These are phyloP conservation scores for Trichopus zeylanicus DNA, from an alignment of 116 monocot genomes.

Conservation along the genomic window DNA sequence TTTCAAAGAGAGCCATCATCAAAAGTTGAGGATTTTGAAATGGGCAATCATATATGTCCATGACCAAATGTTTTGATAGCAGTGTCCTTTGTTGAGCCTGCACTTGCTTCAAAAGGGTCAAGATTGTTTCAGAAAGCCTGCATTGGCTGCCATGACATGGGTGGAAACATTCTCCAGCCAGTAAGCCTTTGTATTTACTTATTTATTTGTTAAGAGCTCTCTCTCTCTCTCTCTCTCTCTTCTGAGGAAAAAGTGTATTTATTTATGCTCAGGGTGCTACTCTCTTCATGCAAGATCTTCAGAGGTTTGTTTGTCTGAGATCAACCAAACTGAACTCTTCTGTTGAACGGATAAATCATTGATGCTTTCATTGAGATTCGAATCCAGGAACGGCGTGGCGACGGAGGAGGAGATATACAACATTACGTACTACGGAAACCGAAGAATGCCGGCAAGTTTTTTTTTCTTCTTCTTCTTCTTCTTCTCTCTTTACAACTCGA, in stretches of 20 bases:
- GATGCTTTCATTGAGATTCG: not conserved
- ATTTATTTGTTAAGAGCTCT: not conserved
- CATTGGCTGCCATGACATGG: conserved; percentile 90
- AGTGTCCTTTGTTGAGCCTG: conserved; percentile 32
- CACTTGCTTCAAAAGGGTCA: conserved; percentile 27
- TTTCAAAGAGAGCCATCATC: no score
- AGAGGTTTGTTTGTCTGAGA: conserved; percentile 56
- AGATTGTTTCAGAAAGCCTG: conserved; percentile 74
- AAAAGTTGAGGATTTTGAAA: no score
- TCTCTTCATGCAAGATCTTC: conserved; percentile 68
- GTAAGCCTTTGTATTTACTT: conserved; percentile 25
- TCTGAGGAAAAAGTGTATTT: not conserved
- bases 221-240: not conserved
- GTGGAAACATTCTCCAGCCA: conserved; percentile 93
- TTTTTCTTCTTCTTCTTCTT: not conserved
- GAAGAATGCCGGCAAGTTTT: conserved; percentile 81
- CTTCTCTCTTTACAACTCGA: not conserved
- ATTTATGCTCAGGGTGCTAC: conserved; percentile 77
- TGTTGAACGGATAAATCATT: no score
- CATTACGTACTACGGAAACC: conserved; percentile 88
- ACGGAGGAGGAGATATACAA: conserved; percentile 79
- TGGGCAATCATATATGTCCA: no score
- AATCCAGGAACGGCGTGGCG: conserved; percentile 48
- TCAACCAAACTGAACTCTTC: no score
- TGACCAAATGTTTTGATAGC: not conserved